phyloP scores from a whole-genome alignment of 2,329 filamentous ascomycete genomes.

The Conoideocrella luteorostrata region DNA sequence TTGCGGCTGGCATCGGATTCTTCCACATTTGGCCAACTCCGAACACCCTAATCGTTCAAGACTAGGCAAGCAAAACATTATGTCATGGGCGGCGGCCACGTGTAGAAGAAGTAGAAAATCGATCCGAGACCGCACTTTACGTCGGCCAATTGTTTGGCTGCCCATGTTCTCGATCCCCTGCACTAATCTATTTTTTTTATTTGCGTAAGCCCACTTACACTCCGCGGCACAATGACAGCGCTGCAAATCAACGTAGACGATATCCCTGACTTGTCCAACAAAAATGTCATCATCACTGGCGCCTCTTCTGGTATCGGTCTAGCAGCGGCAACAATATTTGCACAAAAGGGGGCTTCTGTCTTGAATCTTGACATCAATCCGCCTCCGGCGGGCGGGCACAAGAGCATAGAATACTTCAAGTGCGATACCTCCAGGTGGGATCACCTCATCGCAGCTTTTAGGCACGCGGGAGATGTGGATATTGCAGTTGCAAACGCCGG shows the following conservation, averaged over 20 bases:
- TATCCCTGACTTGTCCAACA: neutral
- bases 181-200: too few relatives aligned
- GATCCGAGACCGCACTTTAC: too few relatives aligned
- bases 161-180: too few relatives aligned
- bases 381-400: conserved; percentile 10
- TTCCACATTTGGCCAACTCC: too few relatives aligned
- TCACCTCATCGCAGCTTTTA: conserved; percentile 18
- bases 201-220: too few relatives aligned
- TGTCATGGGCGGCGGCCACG: too few relatives aligned
- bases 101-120: too few relatives aligned
- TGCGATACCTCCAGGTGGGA: conserved; percentile 24
- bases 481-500: conserved; percentile 29
- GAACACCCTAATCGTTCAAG: too few relatives aligned
- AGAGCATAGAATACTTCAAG: conserved; percentile 15
- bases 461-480: conserved; percentile 18
- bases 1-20: too few relatives aligned
- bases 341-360: conserved; percentile 20
- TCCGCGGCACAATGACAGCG: neutral
- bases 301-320: conserved; percentile 25
- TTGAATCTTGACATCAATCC: conserved; percentile 21
- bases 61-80: too few relatives aligned
- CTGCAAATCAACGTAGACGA: neutral
- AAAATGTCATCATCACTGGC: neutral
- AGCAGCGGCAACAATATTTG: conserved; percentile 22
- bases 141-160: too few relatives aligned